Evolutionary conservation across 768 basidiomycete genomes (phyloP).

Genomic region (Tephrocybe rancida): DNA sequence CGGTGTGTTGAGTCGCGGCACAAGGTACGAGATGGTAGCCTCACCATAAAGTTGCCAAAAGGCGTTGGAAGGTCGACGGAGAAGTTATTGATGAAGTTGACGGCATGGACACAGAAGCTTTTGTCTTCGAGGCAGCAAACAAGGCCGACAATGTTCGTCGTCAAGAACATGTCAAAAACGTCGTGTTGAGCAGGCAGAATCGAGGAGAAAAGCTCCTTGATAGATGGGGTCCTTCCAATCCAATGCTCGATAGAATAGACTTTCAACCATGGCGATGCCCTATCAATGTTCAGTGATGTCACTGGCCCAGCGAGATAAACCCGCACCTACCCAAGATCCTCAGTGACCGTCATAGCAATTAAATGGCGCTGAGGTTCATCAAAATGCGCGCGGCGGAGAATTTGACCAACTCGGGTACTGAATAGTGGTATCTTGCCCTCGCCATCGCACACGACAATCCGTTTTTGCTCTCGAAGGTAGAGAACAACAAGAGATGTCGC

Average conservation of each 20-base stretch:
- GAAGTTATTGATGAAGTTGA: not conserved
- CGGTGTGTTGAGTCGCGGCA: too few relatives aligned
- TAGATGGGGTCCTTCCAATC: too few relatives aligned
- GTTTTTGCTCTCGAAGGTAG: not conserved
- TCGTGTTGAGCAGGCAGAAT: too few relatives aligned
- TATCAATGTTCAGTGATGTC: too few relatives aligned
- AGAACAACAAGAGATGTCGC: conserved; percentile 13
- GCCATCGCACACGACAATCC: conserved; percentile 4
- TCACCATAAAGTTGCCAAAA: conserved; percentile 1
- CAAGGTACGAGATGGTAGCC: not conserved
- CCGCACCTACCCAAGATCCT: not conserved
- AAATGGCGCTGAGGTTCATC: conserved; percentile 9
- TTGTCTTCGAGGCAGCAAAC: not conserved
- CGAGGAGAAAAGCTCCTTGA: too few relatives aligned
- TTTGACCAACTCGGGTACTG: not conserved
- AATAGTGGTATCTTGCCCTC: conserved; percentile 1
- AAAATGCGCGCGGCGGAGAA: conserved; percentile 1
- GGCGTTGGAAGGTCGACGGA: not conserved
- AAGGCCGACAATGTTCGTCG: conserved; percentile 7
- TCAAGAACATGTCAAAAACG: conserved; percentile 5
- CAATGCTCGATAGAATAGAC: too few relatives aligned
- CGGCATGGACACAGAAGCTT: not conserved
- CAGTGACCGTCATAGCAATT: not conserved
- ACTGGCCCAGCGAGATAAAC: too few relatives aligned
- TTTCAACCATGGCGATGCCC: too few relatives aligned